Evolutionary conservation across 1,284 basidiomycete species (phyloP).

Genomic region (Melampsora americana): DNA sequence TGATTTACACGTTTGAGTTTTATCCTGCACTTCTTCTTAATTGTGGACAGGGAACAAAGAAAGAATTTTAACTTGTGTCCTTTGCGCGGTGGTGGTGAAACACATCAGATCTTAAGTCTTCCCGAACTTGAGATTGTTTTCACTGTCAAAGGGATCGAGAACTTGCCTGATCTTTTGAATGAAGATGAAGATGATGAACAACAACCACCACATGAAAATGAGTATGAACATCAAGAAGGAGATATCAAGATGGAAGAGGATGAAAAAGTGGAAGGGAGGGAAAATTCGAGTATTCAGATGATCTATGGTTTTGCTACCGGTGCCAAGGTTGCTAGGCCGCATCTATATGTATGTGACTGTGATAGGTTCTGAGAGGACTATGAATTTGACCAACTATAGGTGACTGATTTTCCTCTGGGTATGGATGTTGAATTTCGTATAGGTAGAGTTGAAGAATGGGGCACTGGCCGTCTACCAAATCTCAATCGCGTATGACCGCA

Average conservation of each 20-base stretch:
- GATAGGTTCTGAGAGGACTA: background rate
- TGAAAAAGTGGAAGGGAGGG: slow-evolving; percentile 2
- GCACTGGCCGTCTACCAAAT: slow-evolving; percentile 38
- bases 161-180: slow-evolving; percentile 21
- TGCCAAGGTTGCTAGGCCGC: slow-evolving; percentile 16
- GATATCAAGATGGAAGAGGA: slow-evolving; percentile 23
- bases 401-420: no score
- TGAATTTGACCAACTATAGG: no score
- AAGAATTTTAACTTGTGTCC: no score
- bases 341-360: slow-evolving; percentile 35
- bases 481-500: background rate
- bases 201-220: no score
- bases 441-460: slow-evolving; percentile 31
- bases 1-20: no score
- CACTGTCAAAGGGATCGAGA: slow-evolving; percentile 31
- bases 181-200: slow-evolving; percentile 7
- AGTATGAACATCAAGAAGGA: slow-evolving; percentile 3
- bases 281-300: slow-evolving; percentile 15
- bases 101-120: no score
- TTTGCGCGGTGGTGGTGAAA: no score
- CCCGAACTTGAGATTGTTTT: slow-evolving; percentile 23
- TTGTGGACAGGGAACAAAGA: no score
- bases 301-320: slow-evolving; percentile 33
- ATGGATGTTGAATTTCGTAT: background rate
- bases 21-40: no score